These are phyloP conservation scores for Wolfiporia cocos DNA, from an alignment of 1,284 basidiomycete species.

Conservation along the genomic window DNA sequence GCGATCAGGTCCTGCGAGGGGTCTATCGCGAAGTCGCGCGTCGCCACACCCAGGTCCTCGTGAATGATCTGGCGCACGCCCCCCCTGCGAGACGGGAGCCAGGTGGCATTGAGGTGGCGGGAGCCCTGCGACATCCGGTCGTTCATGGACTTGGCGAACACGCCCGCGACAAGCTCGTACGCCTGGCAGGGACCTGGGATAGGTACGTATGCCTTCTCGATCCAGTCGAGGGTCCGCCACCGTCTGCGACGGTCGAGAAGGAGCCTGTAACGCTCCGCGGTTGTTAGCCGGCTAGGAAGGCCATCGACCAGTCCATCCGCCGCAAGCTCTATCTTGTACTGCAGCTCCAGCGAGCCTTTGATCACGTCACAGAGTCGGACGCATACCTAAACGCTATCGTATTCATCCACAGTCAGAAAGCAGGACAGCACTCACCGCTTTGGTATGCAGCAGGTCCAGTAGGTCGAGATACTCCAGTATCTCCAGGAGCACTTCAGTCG, in stretches of 20 bases:
- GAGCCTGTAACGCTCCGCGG: conserved; percentile 31
- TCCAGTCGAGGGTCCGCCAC: conserved; percentile 39
- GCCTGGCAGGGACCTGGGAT: conserved; percentile 40
- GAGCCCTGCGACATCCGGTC: conserved; percentile 15
- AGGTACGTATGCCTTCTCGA: conserved; percentile 20
- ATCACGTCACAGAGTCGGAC: conserved; percentile 28
- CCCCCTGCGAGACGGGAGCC: conserved; percentile 30
- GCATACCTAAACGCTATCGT: conserved; percentile 38
- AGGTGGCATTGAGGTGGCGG: conserved; percentile 30
- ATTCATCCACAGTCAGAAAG: no score
- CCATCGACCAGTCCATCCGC: conserved; percentile 39
- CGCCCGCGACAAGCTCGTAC: conserved; percentile 52
- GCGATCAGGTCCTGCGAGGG: conserved; percentile 54
- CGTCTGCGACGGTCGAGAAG: conserved; percentile 33
- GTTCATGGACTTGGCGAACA: conserved; percentile 41
- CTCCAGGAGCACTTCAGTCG: conserved; percentile 20
- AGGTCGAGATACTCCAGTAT: conserved; percentile 20
- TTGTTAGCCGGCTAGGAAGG: conserved; percentile 17
- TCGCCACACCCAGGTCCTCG: conserved; percentile 35
- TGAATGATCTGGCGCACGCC: conserved; percentile 20
- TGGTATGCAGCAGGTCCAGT: conserved; percentile 14
- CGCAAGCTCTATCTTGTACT: conserved; percentile 43
- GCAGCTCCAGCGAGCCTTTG: conserved; percentile 32
- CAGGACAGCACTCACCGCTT: conserved; percentile 13
- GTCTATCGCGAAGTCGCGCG: conserved; percentile 58